Percentiles rank a stretch among this genome's conserved stretches.
Evolutionary conservation across 2,329 filamentous ascomycete genomes (phyloP).

Genomic region (Phaeomoniella chlamydospora): DNA sequence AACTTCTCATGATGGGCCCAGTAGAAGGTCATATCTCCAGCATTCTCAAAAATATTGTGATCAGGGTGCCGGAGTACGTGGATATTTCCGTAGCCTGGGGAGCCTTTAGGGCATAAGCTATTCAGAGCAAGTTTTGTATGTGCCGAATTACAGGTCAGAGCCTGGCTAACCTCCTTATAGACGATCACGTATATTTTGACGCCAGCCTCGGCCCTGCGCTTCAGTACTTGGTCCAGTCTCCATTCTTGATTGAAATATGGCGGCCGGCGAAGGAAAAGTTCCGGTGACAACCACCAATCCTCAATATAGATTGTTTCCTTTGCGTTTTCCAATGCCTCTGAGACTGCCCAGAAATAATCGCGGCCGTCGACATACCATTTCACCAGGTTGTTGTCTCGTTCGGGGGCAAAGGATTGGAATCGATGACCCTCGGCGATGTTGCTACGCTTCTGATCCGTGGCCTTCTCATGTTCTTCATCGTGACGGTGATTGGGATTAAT

Average conservation of each 20-base stretch:
- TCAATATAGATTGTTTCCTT: conserved; percentile 90
- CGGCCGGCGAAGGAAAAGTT: conserved; percentile 61
- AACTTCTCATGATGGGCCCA: conserved; percentile 99
- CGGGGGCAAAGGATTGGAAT: conserved; percentile 82
- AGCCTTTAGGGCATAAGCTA: conserved; percentile 65
- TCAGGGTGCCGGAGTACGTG: conserved; percentile 80
- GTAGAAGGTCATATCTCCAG: conserved; percentile 91
- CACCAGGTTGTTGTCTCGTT: conserved; percentile 67
- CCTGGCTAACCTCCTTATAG: conserved; percentile 74
- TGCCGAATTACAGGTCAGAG: conserved; percentile 77
- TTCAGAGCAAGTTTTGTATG: conserved; percentile 84
- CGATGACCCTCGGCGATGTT: conserved; percentile 60
- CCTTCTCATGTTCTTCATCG: conserved; percentile 81
- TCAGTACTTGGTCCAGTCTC: conserved; percentile 73
- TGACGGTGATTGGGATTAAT: conserved; percentile 84
- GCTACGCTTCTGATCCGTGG: conserved; percentile 65
- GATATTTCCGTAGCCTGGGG: conserved; percentile 77
- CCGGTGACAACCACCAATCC: conserved; percentile 86
- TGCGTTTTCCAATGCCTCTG: conserved; percentile 73
- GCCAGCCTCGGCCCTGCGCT: conserved; percentile 76
- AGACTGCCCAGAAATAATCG: conserved; percentile 93
- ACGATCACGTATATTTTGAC: conserved; percentile 91
- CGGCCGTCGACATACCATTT: conserved; percentile 97
- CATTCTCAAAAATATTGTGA: conserved; percentile 88
- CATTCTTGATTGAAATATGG: conserved; percentile 73